A percentile compares a stretch with the other conserved stretches of the same genome.
Evolutionary conservation across 768 basidiomycete genomes (phyloP).

Genomic region (Hypsizygus marmoreus): DNA sequence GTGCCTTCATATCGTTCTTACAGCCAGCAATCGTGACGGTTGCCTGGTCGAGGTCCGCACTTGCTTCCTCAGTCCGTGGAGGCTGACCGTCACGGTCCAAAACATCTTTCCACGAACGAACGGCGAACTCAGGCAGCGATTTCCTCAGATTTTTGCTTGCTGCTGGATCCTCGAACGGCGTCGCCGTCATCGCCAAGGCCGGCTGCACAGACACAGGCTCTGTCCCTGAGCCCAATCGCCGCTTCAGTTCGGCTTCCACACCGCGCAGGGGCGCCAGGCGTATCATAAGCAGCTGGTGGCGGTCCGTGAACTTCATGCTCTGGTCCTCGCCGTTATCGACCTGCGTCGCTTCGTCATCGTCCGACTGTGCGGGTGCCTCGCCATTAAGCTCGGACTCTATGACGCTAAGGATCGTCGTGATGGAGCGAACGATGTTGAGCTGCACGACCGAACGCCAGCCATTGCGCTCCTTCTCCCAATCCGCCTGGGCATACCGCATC

Average conservation of each 20-base stretch:
- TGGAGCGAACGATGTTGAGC: slow-evolving; percentile 75
- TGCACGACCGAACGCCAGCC: slow-evolving; percentile 81
- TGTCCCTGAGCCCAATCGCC: slow-evolving; percentile 51
- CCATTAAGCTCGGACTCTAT: slow-evolving; percentile 57
- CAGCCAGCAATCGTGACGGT: slow-evolving; percentile 59
- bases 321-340: slow-evolving; percentile 22
- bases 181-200: slow-evolving; percentile 39
- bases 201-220: slow-evolving; percentile 40
- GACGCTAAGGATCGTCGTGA: slow-evolving; percentile 64
- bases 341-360: slow-evolving; percentile 31
- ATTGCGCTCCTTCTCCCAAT: slow-evolving; percentile 67
- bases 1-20: slow-evolving; percentile 60
- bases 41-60: slow-evolving; percentile 36
- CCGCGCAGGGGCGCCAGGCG: slow-evolving; percentile 63
- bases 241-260: slow-evolving; percentile 66
- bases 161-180: slow-evolving; percentile 44
- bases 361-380: slow-evolving; percentile 31
- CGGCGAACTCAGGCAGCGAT: slow-evolving; percentile 46
- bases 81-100: slow-evolving; percentile 30
- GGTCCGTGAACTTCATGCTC: slow-evolving; percentile 48
- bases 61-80: slow-evolving; percentile 1
- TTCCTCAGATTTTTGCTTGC: slow-evolving; percentile 24
- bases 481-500: slow-evolving; percentile 61
- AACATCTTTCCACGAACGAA: slow-evolving; percentile 55
- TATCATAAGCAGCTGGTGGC: slow-evolving; percentile 54